Evolutionary conservation across 345 rosid species (phyloP).

Genomic region (Combretum micranthum): DNA sequence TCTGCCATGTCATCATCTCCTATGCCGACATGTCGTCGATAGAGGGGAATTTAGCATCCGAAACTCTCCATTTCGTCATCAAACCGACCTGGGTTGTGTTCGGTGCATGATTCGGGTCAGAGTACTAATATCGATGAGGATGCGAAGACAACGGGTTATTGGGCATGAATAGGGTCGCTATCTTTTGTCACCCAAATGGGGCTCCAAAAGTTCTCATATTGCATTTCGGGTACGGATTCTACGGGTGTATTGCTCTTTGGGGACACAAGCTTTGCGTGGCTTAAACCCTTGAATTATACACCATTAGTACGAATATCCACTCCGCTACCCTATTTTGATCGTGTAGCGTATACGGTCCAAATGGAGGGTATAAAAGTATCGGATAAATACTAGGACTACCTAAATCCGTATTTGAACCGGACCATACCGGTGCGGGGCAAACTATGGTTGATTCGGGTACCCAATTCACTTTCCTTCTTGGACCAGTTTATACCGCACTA

Average conservation of each 20-base stretch:
- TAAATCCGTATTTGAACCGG: constrained; percentile 59
- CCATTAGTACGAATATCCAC: constrained; percentile 56
- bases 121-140: constrained; percentile 74
- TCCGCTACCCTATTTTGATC: constrained; percentile 80
- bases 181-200: constrained; percentile 80
- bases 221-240: constrained; percentile 67
- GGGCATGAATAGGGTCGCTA: constrained; percentile 86
- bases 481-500: constrained; percentile 67
- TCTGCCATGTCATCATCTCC: constrained; percentile 70
- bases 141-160: constrained; percentile 53
- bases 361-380: constrained; percentile 81
- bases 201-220: constrained; percentile 76
- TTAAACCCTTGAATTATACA: constrained; percentile 61
- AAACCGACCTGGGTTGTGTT: constrained; percentile 40
- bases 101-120: constrained; percentile 65
- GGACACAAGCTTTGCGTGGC: constrained; percentile 59
- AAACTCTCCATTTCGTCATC: constrained; percentile 39
- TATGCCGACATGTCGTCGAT: constrained; percentile 86
- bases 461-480: constrained; percentile 81
- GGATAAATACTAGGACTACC: constrained; percentile 48
- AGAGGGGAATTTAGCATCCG: constrained; percentile 79
- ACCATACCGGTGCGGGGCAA: constrained; percentile 94
- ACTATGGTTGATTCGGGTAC: constrained; percentile 96
- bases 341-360: constrained; percentile 89
- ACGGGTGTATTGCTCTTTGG: constrained; percentile 78